phyloP scores from a whole-genome alignment of 176 grass and related monocot species.

The Alopecurus myosuroides region DNA sequence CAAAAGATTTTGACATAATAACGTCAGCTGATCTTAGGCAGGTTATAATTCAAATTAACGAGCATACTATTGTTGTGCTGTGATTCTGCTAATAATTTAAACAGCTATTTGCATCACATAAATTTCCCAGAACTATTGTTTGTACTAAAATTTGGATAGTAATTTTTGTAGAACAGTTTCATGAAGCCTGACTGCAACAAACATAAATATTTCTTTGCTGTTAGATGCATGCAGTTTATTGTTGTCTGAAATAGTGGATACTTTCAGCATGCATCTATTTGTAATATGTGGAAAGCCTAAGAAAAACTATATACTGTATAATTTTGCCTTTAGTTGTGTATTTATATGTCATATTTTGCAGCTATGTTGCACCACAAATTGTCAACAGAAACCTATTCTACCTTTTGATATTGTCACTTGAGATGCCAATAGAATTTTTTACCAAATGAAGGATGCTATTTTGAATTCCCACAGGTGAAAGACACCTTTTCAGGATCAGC shows the following conservation, averaged over 20 bases:
- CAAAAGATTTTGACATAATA: slow-evolving; percentile 98
- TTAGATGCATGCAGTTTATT: background rate
- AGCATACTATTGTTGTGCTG: slow-evolving; percentile 5
- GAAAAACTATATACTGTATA: background rate
- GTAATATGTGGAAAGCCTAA: background rate
- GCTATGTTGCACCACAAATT: background rate
- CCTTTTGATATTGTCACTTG: background rate
- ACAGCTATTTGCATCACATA: background rate
- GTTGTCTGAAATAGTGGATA: background rate
- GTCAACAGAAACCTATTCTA: background rate
- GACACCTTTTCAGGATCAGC: slow-evolving; percentile 66
- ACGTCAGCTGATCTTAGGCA: slow-evolving; percentile 81
- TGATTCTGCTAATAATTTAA: background rate
- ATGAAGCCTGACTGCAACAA: background rate
- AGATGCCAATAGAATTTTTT: slow-evolving; percentile 14
- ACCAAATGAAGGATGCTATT: slow-evolving; percentile 18
- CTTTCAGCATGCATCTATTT: background rate
- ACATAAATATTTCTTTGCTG: background rate
- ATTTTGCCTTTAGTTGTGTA: background rate
- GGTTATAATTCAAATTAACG: slow-evolving; percentile 54
- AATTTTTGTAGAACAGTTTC: background rate
- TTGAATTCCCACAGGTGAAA: slow-evolving; percentile 55
- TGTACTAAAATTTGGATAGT: background rate
- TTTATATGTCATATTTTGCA: background rate
- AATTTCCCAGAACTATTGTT: background rate